Evolutionary conservation across 1,284 basidiomycete genomes (phyloP), one percentile per base, ranked within the genome.

Genomic region (Puccinia novopanici): DNA sequence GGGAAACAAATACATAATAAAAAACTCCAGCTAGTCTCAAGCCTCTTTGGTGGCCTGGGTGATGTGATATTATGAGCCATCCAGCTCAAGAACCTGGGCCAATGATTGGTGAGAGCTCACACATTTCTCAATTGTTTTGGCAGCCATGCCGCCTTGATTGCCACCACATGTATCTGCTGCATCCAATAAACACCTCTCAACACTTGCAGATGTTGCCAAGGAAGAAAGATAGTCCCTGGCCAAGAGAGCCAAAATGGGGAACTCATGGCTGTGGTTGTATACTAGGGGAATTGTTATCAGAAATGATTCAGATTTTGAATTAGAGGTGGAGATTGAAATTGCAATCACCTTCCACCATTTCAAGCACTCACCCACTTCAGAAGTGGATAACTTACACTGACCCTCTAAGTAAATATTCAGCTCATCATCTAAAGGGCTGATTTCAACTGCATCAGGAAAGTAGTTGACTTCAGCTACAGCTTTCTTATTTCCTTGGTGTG

Each of bases 111-210:
- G n/a, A n/a, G n/a, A n/a, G n/a, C n/a, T n/a, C n/a, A n/a, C n/a
- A n/a, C n/a, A n/a, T 57, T 30, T 5, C 22, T 68, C 65, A n/a
- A 48, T 68, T 15, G 65, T 68, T 45, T 27, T 48, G 15, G 65
- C 65, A n/a, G 65, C 40, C 9, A 68, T 37, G 48, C 65, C 4
- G 19, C 45, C 45, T 45, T 45, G 45, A 45, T 68, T 40, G 6
- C 65, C n/a, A 1, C 65, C 65, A 30, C 65, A 68, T 17, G 65
- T 68, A 68, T 68, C 40, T 4, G 65, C 65, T 24, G 65, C 40
- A 45, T 37, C 37, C n/a, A 17, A 68, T 15, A 68, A 68, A 68
- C 65, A 68, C 22, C 65, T 68, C 65, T 68, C 65, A n/a, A 68
- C 65, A 48, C 40, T 68, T 45, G 65, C 65, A 68, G 65, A 68